A percentile compares a stretch with the other conserved stretches of the same genome.
Conservation (phyloP, 2,329 filamentous ascomycete genomes). For the Apiospora phragmitis region DNA sequence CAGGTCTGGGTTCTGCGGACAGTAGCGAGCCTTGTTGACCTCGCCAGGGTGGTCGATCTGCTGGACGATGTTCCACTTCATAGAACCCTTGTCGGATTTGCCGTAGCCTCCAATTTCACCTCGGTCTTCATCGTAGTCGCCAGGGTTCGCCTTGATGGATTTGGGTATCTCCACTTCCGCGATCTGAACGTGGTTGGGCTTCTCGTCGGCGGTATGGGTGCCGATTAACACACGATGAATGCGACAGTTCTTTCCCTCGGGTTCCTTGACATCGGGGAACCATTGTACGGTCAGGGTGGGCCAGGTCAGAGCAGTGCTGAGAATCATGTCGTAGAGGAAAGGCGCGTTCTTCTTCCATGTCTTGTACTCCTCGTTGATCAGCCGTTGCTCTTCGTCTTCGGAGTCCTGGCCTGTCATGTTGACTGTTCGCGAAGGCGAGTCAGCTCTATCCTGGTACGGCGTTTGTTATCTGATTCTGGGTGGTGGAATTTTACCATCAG, state of each 20-base stretch:
- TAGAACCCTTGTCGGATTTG: conserved; percentile 69
- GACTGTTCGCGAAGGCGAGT: conserved; percentile 35
- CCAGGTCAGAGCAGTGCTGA: conserved; percentile 92
- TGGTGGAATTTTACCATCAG: conserved; percentile 42
- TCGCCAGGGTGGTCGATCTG: conserved; percentile 96
- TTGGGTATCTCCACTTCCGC: conserved; percentile 93
- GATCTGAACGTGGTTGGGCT: conserved; percentile 91
- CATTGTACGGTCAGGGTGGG: conserved; percentile 96
- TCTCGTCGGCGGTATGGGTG: conserved; percentile 86
- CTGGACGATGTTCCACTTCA: conserved; percentile 91
- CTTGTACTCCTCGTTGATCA: conserved; percentile 99
- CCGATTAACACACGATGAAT: conserved; percentile 89
- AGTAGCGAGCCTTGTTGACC: conserved; percentile 97
- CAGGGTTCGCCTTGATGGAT: conserved; percentile 68
- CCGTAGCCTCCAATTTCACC: conserved; percentile 95
- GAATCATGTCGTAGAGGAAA: conserved; percentile 96
- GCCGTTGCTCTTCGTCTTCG: conserved; percentile 74
- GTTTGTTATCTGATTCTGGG: not conserved
- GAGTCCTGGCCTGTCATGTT: conserved; percentile 61
- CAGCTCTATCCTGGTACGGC: not conserved
- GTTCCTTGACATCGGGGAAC: conserved; percentile 91
- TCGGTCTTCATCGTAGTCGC: conserved; percentile 87
- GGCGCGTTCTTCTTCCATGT: conserved; percentile 99
- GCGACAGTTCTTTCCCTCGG: conserved; percentile 82
- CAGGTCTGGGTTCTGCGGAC: conserved; percentile 95